Evolutionary conservation across 2,329 filamentous ascomycete genomes (phyloP).

Genomic region (Dothideomycetes sp.): DNA sequence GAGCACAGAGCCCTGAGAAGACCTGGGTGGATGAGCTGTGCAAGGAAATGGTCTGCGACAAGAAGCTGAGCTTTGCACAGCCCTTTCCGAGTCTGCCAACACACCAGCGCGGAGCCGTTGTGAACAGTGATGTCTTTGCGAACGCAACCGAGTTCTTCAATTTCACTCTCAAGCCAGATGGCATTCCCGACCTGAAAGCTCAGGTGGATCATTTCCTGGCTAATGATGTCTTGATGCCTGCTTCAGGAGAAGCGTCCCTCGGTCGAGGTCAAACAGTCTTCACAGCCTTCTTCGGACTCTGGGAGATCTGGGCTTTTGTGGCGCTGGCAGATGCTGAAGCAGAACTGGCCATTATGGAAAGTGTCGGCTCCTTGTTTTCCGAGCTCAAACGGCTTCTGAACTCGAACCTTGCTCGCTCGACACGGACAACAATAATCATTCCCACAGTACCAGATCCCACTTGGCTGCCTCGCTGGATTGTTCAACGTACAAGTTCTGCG

Average conservation of each 20-base stretch:
- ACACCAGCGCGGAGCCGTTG: constrained; percentile 2
- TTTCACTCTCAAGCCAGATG: background rate
- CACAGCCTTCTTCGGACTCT: constrained; percentile 7
- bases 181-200: constrained; percentile 4
- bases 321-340: constrained; percentile 1
- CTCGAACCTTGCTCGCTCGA: background rate
- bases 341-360: background rate
- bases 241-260: background rate
- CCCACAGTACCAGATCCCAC: constrained; percentile 8
- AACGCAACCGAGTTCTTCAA: constrained; percentile 2
- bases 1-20: background rate
- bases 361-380: constrained; percentile 5
- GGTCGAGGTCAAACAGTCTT: background rate
- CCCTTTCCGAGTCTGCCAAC: constrained; percentile 1
- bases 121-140: constrained; percentile 4
- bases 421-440: constrained; percentile 5
- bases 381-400: constrained; percentile 7
- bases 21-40: constrained; percentile 7
- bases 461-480: constrained; percentile 6
- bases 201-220: constrained; percentile 6
- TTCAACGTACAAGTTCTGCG: constrained; percentile 3
- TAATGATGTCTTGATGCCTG: constrained; percentile 2
- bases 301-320: constrained; percentile 8
- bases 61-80: constrained; percentile 5
- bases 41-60: constrained; percentile 8